These are phyloP conservation scores for Daucus carota DNA, from an alignment of 129 eudicot genomes.

Conservation along the genomic window DNA sequence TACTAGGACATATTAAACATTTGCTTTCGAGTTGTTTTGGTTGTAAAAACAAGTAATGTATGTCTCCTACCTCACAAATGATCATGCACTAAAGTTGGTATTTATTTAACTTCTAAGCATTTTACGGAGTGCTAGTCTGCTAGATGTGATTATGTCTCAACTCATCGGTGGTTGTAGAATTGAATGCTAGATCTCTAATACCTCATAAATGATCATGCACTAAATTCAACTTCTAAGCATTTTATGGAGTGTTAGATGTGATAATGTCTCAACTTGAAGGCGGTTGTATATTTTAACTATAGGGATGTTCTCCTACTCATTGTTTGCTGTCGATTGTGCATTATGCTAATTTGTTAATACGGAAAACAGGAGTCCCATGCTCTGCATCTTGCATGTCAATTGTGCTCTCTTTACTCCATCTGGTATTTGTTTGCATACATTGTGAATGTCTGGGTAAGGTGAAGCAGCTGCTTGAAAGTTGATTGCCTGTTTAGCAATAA, in stretches of 20 bases:
- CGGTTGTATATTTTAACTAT: not conserved
- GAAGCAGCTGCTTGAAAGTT: too few species aligned
- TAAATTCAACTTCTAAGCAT: not conserved
- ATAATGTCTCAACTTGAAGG: not conserved
- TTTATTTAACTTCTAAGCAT: not conserved
- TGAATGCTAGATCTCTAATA: not conserved
- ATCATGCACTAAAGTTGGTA: not conserved
- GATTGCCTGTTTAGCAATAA: too few species aligned
- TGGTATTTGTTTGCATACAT: not conserved
- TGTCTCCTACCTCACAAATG: not conserved
- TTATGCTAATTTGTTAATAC: not conserved
- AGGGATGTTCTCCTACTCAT: not conserved
- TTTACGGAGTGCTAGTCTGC: not conserved
- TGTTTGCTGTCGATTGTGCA: not conserved
- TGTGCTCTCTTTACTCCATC: not conserved
- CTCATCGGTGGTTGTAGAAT: not conserved
- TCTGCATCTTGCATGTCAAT: not conserved
- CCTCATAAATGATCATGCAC: not conserved
- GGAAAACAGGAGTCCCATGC: not conserved
- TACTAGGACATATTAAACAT: not conserved
- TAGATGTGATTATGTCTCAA: not conserved
- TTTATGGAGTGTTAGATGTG: not conserved
- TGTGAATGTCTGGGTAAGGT: not conserved
- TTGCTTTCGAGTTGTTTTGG: too few species aligned
- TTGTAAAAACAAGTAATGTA: not conserved